Evolutionary conservation across 768 basidiomycete genomes (phyloP), one percentile per base, ranked within the genome.

Genomic region (Hygrophorus russula): DNA sequence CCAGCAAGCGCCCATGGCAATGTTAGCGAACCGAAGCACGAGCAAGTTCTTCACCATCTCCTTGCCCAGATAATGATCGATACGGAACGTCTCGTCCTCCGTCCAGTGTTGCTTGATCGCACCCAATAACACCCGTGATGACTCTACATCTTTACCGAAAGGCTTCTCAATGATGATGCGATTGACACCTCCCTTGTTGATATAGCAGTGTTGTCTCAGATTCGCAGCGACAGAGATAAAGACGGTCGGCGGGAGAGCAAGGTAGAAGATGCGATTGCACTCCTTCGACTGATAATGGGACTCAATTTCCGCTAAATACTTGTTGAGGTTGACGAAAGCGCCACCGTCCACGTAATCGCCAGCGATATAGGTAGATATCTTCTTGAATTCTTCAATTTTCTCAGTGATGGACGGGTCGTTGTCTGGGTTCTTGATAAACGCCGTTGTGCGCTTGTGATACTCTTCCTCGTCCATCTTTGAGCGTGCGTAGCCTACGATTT

Each of bases 1-100:
- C 89, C 93, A 96, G 31, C 78, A 75, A 20, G 88, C 79, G 50
- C 78, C 79, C 69, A 96, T 63, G 18, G 92, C 86, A 51, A 92
- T 66, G 64, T 99, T 99, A 49, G 90, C 94, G 56, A 99, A 99
- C 28, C 94, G 82, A 41, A 97, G 69, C 20, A 97, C 89, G 49
- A 98, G 83, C 44, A 99, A 61, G 63, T 98, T 99, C 74, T 99
- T 99, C 58, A 97, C 89, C 94, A 99, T 98, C 74, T 99, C 94
- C 70, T 99, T 99, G 46, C 94, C 94, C 42, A 99, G 82, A 62
- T 99, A 99, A 60, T 99, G 94, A 64, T 99, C 94, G 59, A 99
- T 98, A 42, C 94, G 86, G 79, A 87, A 99, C 8, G 93, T 98
- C 69, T 99, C 96, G 20, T 97, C 89, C 64, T 99, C 94, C 2